Evolutionary conservation across 2,329 filamentous ascomycete species (phyloP).

Genomic region (Hymenoscyphus fructigenus): DNA sequence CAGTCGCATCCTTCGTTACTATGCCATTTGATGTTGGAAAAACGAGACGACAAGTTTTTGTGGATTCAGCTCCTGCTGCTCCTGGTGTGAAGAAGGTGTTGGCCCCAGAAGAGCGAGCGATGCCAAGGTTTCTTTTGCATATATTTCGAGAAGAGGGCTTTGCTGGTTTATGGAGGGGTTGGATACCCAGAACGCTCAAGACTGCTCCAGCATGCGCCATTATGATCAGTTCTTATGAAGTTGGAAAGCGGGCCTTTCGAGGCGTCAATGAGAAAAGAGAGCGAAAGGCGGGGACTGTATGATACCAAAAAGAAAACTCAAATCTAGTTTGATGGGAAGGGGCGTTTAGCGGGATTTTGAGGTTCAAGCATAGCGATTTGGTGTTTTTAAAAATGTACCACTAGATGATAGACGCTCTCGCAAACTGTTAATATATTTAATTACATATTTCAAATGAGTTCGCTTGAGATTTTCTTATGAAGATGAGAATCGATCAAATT

Average conservation of each 20-base stretch:
- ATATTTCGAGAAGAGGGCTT: conserved; percentile 86
- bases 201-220: conserved; percentile 96
- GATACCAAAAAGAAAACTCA: conserved; percentile 14
- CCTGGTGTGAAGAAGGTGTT: conserved; percentile 39
- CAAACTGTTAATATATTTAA: background rate
- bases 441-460: background rate
- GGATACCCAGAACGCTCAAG: conserved; percentile 88
- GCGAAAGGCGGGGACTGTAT: conserved; percentile 26
- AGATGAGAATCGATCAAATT: too few species aligned
- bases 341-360: conserved; percentile 5
- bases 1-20: conserved; percentile 81
- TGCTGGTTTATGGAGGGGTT: conserved; percentile 82
- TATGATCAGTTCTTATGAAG: conserved; percentile 98
- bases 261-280: conserved; percentile 62
- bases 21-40: conserved; percentile 98
- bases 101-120: conserved; percentile 71
- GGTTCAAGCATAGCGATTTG: conserved; percentile 28
- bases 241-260: conserved; percentile 85
- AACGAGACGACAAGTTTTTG: conserved; percentile 84
- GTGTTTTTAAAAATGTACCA: conserved; percentile 15
- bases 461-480: too few species aligned
- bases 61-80: conserved; percentile 47
- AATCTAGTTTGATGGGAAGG: background rate
- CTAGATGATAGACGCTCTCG: conserved; percentile 7
- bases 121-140: conserved; percentile 82